These are phyloP conservation scores for Pulveroboletus sp. DNA, from an alignment of 768 basidiomycete genomes.

Conservation along the genomic window DNA sequence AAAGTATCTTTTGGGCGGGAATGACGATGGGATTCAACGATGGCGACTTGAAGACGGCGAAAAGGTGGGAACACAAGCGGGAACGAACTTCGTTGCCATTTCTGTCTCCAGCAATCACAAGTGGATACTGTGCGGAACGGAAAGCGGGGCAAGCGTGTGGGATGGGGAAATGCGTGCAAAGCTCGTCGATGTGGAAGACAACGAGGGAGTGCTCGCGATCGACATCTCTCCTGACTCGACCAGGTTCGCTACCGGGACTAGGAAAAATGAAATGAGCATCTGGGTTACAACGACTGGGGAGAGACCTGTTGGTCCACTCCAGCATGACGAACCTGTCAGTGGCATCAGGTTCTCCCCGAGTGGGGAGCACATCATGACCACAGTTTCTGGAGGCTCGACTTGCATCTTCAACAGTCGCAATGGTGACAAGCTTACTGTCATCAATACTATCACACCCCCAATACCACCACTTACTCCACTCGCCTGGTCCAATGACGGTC, in stretches of 20 bases:
- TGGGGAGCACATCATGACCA: too few relatives aligned
- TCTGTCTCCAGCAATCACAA: too few relatives aligned
- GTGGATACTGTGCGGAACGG: neutral
- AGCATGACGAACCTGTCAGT: neutral
- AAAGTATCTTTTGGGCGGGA: too few relatives aligned
- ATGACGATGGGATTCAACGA: too few relatives aligned
- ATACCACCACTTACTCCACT: neutral
- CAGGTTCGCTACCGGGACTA: neutral
- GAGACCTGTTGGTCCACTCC: neutral
- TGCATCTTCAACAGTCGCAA: too few relatives aligned
- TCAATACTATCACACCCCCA: too few relatives aligned
- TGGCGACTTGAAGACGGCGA: too few relatives aligned
- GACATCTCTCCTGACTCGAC: neutral
- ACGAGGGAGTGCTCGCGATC: neutral
- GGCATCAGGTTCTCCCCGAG: neutral
- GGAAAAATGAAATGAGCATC: neutral
- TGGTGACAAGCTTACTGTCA: too few relatives aligned
- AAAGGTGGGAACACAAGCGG: too few relatives aligned
- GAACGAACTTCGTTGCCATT: too few relatives aligned
- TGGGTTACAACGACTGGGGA: neutral
- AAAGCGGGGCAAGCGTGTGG: neutral
- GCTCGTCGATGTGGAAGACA: neutral
- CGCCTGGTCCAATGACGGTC: neutral
- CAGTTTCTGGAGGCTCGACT: too few relatives aligned
- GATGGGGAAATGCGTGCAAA: neutral